Conservation (phyloP, 2,329 filamentous ascomycete species). For the Massarina eburnea region DNA sequence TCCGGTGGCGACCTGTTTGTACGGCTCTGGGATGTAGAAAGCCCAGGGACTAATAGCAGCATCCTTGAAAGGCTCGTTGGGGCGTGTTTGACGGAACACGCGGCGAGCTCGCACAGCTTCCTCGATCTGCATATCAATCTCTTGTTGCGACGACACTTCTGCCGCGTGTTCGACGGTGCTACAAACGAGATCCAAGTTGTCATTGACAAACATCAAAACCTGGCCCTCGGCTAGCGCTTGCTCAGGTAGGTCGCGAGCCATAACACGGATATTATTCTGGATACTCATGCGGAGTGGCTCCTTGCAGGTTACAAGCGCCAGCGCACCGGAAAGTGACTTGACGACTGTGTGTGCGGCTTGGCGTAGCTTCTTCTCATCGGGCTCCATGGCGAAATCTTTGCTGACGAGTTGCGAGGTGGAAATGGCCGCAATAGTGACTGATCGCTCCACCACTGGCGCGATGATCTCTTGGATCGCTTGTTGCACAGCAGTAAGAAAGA, state of each 20-base stretch:
- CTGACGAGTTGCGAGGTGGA: constrained; percentile 93
- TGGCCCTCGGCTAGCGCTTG: constrained; percentile 88
- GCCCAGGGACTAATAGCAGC: constrained; percentile 84
- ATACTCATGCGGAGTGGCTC: constrained; percentile 96
- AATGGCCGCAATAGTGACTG: constrained; percentile 96
- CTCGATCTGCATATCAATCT: constrained; percentile 94
- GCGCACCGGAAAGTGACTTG: constrained; percentile 87
- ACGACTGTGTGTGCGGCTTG: constrained; percentile 91
- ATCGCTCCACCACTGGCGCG: constrained; percentile 93
- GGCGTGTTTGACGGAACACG: constrained; percentile 71
- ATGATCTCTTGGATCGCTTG: constrained; percentile 95
- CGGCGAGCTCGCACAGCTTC: constrained; percentile 75
- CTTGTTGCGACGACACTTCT: constrained; percentile 86
- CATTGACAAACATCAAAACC: constrained; percentile 98
- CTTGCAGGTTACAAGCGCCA: constrained; percentile 97
- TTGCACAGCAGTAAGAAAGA: constrained; percentile 83
- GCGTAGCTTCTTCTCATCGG: constrained; percentile 82
- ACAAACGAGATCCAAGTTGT: constrained; percentile 92
- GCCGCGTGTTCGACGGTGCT: constrained; percentile 94
- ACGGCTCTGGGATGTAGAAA: constrained; percentile 90
- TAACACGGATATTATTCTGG: constrained; percentile 93
- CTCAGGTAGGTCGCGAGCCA: constrained; percentile 64
- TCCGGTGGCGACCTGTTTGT: constrained; percentile 79
- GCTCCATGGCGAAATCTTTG: constrained; percentile 94
- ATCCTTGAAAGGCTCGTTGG: constrained; percentile 83